A percentile compares a stretch with the other conserved stretches of the same genome.
phyloP scores from a whole-genome alignment of 495 filamentous ascomycete species.

The Penicillium desertorum region DNA sequence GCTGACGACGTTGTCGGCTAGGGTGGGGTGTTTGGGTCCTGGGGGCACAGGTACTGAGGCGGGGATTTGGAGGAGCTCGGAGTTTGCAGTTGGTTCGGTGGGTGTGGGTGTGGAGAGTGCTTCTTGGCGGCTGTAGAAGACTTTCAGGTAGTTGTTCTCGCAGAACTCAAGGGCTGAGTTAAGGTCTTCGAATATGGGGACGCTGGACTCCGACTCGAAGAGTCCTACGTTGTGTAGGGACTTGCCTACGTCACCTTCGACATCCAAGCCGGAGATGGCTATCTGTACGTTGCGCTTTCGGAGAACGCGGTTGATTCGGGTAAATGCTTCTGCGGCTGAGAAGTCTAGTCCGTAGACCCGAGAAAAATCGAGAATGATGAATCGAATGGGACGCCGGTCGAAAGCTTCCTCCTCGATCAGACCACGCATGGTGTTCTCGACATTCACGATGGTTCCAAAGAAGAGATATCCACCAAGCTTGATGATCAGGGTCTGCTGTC shows the following conservation, averaged over 20 bases:
- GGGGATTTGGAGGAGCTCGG: conserved; percentile 54
- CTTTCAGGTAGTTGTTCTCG: conserved; percentile 90
- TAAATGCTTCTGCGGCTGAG: conserved; percentile 92
- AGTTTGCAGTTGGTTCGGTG: conserved; percentile 11
- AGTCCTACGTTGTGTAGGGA: conserved; percentile 79
- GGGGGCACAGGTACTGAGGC: conserved; percentile 23
- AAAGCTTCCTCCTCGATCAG: conserved; percentile 83
- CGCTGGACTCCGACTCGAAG: conserved; percentile 62
- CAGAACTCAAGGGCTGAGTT: conserved; percentile 92
- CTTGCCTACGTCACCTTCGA: conserved; percentile 70
- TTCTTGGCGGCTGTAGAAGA: conserved; percentile 64
- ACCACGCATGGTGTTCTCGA: conserved; percentile 80
- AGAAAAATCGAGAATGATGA: conserved; percentile 83
- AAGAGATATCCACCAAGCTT: conserved; percentile 93
- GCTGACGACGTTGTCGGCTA: conserved; percentile 55
- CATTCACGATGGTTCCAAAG: conserved; percentile 93
- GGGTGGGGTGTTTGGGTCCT: conserved; percentile 10
- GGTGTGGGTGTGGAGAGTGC: conserved; percentile 30
- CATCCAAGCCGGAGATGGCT: conserved; percentile 74
- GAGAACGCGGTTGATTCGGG: conserved; percentile 82
- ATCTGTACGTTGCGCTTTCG: conserved; percentile 70
- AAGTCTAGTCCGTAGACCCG: conserved; percentile 93
- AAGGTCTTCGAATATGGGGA: conserved; percentile 80
- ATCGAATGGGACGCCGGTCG: conserved; percentile 72
- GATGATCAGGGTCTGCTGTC: conserved; percentile 81